phyloP scores from a whole-genome alignment of 2,329 filamentous ascomycete species.

The Trichoderma sp. region DNA sequence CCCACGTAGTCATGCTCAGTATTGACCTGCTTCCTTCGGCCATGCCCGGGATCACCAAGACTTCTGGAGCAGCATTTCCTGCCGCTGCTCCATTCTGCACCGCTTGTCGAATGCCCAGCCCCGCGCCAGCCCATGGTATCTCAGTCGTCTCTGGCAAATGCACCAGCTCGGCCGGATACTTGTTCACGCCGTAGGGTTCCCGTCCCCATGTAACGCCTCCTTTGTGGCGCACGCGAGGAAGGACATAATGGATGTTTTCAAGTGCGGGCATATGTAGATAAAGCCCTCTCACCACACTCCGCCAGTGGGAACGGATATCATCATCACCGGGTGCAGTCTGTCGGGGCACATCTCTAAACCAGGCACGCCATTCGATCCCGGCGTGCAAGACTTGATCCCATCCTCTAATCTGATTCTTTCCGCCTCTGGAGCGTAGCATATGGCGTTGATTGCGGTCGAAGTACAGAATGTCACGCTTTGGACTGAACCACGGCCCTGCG shows the following conservation, averaged over 20 bases:
- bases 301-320: conserved; percentile 31
- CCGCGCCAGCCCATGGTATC: conserved; percentile 33
- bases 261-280: conserved; percentile 33
- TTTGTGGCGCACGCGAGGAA: conserved; percentile 32
- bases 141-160: conserved; percentile 28
- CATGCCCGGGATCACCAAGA: neutral
- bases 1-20: conserved; percentile 13
- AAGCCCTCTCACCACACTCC: conserved; percentile 27
- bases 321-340: conserved; percentile 28
- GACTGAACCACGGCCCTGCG: conserved; percentile 34
- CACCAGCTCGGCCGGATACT: conserved; percentile 28
- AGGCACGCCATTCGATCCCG: conserved; percentile 36
- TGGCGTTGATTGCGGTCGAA: conserved; percentile 34
- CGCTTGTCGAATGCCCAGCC: neutral
- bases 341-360: conserved; percentile 33
- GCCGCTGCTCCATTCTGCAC: conserved; percentile 1
- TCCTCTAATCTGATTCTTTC: conserved; percentile 26
- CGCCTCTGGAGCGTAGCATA: conserved; percentile 26
- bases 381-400: conserved; percentile 34
- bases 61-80: neutral
- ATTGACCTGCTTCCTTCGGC: conserved; percentile 5
- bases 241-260: conserved; percentile 33
- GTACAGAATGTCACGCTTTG: conserved; percentile 35
- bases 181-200: conserved; percentile 32
- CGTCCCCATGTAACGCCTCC: conserved; percentile 34